Base-by-base conservation (phyloP, 345 rosid species). In the Hirschfeldia incana region DNA sequence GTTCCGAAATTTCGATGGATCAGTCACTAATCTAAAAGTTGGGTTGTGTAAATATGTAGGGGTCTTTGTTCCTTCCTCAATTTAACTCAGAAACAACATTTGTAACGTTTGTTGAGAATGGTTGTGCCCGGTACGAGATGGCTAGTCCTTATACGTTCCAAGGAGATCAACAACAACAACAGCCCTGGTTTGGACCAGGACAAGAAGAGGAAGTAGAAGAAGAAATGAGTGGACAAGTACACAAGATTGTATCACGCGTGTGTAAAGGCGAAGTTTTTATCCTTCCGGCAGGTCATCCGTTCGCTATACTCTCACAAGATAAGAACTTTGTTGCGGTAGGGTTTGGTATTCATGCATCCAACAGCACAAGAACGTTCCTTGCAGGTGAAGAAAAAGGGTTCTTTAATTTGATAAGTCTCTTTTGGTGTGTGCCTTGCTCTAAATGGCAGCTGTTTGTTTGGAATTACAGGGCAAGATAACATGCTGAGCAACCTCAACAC, bases 221-320 rank as follows among this genome's bases (percentile, higher is more conserved):
- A 46, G 80, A 73, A 16, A 63, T 55, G 2, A 76, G 78, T 32
- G 76, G 75, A 65, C 76, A 75, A 37, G 76, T 79, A 62, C 70
- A 73, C 36, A 81, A 85, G 74, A 44, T 85, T 36, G 76, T 68
- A 8, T 66, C 90, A 15, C 42, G 51, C 1, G 73, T 87, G 8
- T 85, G 85, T 5, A 75, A 81, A 16, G 89, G 89, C 1, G 91
- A 82, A 12, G 69, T 84, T 3, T 85, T 86, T 36, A 46, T 88
- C 44, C 65, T 82, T 17, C 91, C 88, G 27, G 84, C 85, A 36
- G 84, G 89, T 75, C 90, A 88, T 74, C 90, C 90, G 0, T 44
- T 80, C 1, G 77, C 88, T 12, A 6, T 79, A 8, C 8, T 82
- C 6, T 61, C 85, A 0, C 80, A 39, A 16, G 69, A 77, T 12